A percentile compares a stretch with the other conserved stretches of the same genome.
These are phyloP conservation scores for Mycena floridula DNA, from an alignment of 768 basidiomycete species.

Conservation along the genomic window DNA sequence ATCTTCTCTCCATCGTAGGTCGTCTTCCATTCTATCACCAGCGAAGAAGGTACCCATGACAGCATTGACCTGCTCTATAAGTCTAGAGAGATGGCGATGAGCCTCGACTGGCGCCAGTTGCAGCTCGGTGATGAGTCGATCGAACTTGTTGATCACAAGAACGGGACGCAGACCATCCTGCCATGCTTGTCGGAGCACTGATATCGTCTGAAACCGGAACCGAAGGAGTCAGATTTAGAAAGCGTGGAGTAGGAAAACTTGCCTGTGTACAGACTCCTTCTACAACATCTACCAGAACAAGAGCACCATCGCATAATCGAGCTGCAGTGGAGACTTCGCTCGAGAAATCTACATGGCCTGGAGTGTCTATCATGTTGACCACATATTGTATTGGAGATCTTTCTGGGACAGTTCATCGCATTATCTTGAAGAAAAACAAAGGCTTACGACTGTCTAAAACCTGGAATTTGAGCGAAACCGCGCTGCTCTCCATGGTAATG, in stretches of 20 bases:
- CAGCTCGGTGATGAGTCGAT: constrained; percentile 90
- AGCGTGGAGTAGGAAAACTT: constrained; percentile 14
- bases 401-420: constrained; percentile 39
- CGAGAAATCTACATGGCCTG: constrained; percentile 98
- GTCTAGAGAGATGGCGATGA: constrained; percentile 86
- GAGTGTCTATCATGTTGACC: constrained; percentile 96
- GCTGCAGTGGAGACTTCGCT: constrained; percentile 96
- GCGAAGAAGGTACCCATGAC: constrained; percentile 98
- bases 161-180: constrained; percentile 82
- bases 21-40: constrained; percentile 94
- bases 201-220: constrained; percentile 83
- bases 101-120: constrained; percentile 88
- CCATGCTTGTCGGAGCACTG: constrained; percentile 95
- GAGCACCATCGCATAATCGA: constrained; percentile 88
- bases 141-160: constrained; percentile 95
- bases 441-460: constrained; percentile 62
- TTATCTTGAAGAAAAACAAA: constrained; percentile 8
- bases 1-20: constrained; percentile 90
- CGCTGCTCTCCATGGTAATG: constrained; percentile 98
- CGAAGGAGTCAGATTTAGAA: background rate
- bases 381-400: constrained; percentile 63
- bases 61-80: constrained; percentile 96
- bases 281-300: constrained; percentile 93
- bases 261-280: constrained; percentile 99
- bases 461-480: constrained; percentile 85